phyloP scores from a whole-genome alignment of 495 filamentous ascomycete species.

The Cladorrhinum samala region DNA sequence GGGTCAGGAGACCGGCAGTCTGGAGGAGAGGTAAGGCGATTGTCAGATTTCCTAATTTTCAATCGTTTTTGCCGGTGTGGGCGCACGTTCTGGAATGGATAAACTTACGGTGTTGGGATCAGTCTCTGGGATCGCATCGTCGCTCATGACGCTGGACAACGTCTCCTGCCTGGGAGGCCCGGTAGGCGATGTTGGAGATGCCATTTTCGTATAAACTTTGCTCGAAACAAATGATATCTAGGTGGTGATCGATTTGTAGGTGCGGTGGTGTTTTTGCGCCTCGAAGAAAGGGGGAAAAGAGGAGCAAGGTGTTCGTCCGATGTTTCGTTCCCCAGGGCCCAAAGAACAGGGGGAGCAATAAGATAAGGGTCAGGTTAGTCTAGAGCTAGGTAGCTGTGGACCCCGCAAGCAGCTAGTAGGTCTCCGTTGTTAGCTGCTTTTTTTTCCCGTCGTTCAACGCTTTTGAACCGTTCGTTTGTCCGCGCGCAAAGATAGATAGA shows the following conservation, averaged over 20 bases:
- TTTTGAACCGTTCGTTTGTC: too few relatives aligned
- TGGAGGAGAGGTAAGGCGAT: conserved; percentile 33
- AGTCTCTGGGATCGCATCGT: conserved; percentile 63
- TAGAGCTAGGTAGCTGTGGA: too few relatives aligned
- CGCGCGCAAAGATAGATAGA: too few relatives aligned
- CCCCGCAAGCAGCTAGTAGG: too few relatives aligned
- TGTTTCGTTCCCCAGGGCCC: too few relatives aligned
- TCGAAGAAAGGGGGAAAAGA: too few relatives aligned
- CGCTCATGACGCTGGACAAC: conserved; percentile 44
- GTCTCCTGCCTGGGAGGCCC: conserved; percentile 55
- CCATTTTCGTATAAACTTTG: background rate
- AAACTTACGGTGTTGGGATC: conserved; percentile 68
- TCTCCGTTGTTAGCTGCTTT: too few relatives aligned
- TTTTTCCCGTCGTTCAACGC: too few relatives aligned
- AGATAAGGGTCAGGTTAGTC: too few relatives aligned
- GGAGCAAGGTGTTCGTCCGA: background rate
- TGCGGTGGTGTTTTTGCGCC: background rate
- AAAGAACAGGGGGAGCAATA: too few relatives aligned
- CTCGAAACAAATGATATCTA: background rate
- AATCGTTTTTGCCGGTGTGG: background rate
- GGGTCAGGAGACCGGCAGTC: conserved; percentile 69
- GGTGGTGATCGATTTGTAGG: background rate
- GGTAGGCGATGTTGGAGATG: background rate
- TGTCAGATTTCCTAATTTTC: background rate
- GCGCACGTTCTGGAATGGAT: background rate